These are phyloP conservation scores for Suillus fuscotomentosus DNA, from an alignment of 768 basidiomycete genomes.

Conservation along the genomic window DNA sequence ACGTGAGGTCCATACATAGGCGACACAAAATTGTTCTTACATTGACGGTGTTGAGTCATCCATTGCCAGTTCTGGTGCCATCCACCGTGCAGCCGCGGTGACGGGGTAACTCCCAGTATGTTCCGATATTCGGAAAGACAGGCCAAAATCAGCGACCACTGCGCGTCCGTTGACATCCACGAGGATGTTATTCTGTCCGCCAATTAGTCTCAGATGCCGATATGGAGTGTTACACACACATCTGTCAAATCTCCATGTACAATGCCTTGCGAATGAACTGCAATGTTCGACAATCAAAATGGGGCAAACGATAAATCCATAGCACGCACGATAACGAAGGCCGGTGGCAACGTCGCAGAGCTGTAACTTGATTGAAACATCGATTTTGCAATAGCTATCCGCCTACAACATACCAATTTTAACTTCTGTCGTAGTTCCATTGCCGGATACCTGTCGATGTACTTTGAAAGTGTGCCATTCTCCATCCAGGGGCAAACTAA, in stretches of 20 bases:
- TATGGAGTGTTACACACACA: not conserved
- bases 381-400: not conserved
- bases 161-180: not conserved
- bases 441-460: conserved; percentile 10
- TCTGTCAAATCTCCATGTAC: not conserved
- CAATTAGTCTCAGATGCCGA: not conserved
- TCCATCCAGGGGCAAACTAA: conserved; percentile 34
- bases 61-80: not conserved
- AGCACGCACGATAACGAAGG: conserved; percentile 1
- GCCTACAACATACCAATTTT: not conserved
- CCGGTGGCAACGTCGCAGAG: not conserved
- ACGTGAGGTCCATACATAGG: not conserved
- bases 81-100: not conserved
- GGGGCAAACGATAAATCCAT: not conserved
- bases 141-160: not conserved
- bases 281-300: not conserved
- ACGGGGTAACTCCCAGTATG: not conserved
- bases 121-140: not conserved
- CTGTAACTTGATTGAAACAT: not conserved
- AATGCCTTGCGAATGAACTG: not conserved
- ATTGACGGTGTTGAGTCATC: not conserved
- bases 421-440: not conserved
- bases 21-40: not conserved
- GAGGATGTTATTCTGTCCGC: not conserved
- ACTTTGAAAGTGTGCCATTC: conserved; percentile 24